Evolutionary conservation across 306 rosid genomes (phyloP).

Genomic region (Chamaecrista fasciculata): DNA sequence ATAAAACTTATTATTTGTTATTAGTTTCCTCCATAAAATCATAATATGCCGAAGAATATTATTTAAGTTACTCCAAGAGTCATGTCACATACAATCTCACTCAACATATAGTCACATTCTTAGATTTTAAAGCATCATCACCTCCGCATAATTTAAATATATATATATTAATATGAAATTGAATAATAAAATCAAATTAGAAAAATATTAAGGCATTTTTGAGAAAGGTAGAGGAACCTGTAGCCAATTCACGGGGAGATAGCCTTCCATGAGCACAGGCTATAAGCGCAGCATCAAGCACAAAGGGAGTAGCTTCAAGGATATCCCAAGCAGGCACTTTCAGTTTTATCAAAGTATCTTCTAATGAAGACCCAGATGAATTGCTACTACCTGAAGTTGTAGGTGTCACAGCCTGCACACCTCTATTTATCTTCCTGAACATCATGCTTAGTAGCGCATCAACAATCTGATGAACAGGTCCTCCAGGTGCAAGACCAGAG

Average conservation of each 20-base stretch:
- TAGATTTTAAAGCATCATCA: conserved; percentile 9
- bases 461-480: conserved; percentile 69
- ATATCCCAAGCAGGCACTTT: conserved; percentile 96
- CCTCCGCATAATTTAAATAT: too few relatives aligned
- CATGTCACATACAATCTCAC: neutral
- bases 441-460: conserved; percentile 73
- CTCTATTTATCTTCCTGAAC: conserved; percentile 64
- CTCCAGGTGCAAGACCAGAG: conserved; percentile 65
- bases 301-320: conserved; percentile 89
- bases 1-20: too few relatives aligned
- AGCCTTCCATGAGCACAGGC: conserved; percentile 88
- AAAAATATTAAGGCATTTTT: neutral
- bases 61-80: conserved; percentile 6
- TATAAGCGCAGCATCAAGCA: conserved; percentile 86
- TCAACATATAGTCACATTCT: conserved; percentile 7
- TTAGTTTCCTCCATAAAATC: neutral
- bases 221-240: conserved; percentile 51
- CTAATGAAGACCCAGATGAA: conserved; percentile 55
- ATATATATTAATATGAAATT: conserved; percentile 7
- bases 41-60: too few relatives aligned
- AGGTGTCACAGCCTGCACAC: conserved; percentile 56
- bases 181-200: conserved; percentile 3
- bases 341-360: conserved; percentile 65
- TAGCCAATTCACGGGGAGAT: conserved; percentile 83
- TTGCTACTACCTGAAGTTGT: conserved; percentile 61